Conservation (phyloP, 225 moss, liverwort and hornwort species). For the Bryum argenteum region DNA sequence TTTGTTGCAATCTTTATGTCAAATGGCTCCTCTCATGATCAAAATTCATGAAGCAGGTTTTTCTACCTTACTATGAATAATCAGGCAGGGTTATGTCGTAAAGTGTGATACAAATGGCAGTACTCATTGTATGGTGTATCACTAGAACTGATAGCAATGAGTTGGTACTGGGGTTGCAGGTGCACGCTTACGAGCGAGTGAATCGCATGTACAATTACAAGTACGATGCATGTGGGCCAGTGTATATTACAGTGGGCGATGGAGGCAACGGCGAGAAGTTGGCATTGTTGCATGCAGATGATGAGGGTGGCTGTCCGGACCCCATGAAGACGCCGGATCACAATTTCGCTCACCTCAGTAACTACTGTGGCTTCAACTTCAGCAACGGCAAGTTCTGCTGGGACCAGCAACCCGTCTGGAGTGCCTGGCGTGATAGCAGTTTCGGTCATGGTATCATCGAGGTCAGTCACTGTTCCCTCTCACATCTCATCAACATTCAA, state of each 20-base stretch:
- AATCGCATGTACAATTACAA: slow-evolving; percentile 77
- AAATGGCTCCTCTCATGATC: too few species aligned
- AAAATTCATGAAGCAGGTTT: too few species aligned
- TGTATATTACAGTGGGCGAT: slow-evolving; percentile 75
- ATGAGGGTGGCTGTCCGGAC: slow-evolving; percentile 52
- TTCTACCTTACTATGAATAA: not conserved
- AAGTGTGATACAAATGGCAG: not conserved
- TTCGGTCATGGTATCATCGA: slow-evolving; percentile 87
- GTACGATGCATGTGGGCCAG: slow-evolving; percentile 67
- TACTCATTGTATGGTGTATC: not conserved
- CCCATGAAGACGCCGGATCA: slow-evolving; percentile 38
- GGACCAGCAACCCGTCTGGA: slow-evolving; percentile 78
- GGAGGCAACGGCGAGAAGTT: slow-evolving; percentile 81
- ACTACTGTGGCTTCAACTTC: slow-evolving; percentile 75
- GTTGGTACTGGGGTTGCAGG: slow-evolving; percentile 34
- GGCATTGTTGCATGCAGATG: slow-evolving; percentile 67
- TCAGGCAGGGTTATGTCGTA: too few species aligned
- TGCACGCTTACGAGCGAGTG: slow-evolving; percentile 85
- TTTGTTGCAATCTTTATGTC: too few species aligned
- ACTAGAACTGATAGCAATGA: not conserved
- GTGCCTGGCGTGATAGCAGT: slow-evolving; percentile 78
- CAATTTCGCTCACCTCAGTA: slow-evolving; percentile 43
- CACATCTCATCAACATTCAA: not conserved
- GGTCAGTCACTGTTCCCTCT: slow-evolving; percentile 32
- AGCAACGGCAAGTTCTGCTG: slow-evolving; percentile 73